Percentiles rank a stretch among this genome's conserved stretches.
phyloP scores from a whole-genome alignment of 441 rosid species.

The Geranium incanum region DNA sequence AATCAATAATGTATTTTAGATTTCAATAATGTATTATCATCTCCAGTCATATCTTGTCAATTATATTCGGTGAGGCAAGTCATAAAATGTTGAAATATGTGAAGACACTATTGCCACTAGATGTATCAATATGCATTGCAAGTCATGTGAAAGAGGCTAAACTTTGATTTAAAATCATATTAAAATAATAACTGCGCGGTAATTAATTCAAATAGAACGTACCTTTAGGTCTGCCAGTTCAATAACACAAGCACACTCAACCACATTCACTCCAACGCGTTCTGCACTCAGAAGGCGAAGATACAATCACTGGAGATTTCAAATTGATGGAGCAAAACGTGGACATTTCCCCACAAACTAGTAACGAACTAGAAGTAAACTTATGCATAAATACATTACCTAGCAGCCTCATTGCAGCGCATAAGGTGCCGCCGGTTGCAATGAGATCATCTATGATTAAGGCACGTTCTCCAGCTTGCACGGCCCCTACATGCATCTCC shows the following conservation, averaged over 20 bases:
- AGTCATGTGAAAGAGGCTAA: background rate
- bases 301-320: background rate
- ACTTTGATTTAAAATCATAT: too few species aligned
- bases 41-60: too few species aligned
- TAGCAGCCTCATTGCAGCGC: slow-evolving; percentile 83
- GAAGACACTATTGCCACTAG: too few species aligned
- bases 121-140: background rate
- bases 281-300: slow-evolving; percentile 37
- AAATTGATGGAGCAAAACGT: too few species aligned
- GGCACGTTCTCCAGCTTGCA: slow-evolving; percentile 74
- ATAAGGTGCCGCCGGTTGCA: slow-evolving; percentile 91
- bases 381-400: slow-evolving; percentile 37
- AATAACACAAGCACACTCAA: slow-evolving; percentile 20
- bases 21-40: too few species aligned
- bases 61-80: too few species aligned
- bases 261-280: slow-evolving; percentile 29
- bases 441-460: slow-evolving; percentile 80
- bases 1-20: too few species aligned
- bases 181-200: too few species aligned
- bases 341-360: background rate
- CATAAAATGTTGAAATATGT: too few species aligned
- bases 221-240: slow-evolving; percentile 20
- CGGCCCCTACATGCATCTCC: slow-evolving; percentile 97
- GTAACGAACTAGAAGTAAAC: background rate
- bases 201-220: background rate